Evolutionary conservation across 345 rosid genomes (phyloP).

Genomic region (Brassica carinata): DNA sequence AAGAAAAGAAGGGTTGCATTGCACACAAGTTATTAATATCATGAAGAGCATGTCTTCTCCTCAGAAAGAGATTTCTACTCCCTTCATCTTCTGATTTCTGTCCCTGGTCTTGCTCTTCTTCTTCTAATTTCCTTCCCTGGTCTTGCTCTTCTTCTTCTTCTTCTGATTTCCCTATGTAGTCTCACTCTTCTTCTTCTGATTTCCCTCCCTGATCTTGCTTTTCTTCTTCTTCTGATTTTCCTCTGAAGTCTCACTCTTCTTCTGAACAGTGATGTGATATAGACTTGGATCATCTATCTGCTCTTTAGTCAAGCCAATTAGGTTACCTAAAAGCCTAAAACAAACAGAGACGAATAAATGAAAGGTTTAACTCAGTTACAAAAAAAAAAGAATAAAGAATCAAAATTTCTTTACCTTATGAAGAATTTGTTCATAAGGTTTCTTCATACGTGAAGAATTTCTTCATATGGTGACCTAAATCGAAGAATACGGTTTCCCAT

Average conservation of each 20-base stretch:
- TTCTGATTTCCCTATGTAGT: not conserved
- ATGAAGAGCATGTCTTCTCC: not conserved
- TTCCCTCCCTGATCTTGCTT: not conserved
- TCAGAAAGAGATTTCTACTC: not conserved
- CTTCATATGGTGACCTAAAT: too few species aligned
- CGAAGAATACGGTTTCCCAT: too few species aligned
- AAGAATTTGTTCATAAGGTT: too few species aligned
- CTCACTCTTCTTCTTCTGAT: not conserved
- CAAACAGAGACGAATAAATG: too few species aligned
- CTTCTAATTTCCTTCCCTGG: not conserved
- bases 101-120: not conserved
- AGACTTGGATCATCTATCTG: constrained; percentile 39
- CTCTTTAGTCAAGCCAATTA: constrained; percentile 52
- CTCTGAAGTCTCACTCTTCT: not conserved
- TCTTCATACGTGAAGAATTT: too few species aligned
- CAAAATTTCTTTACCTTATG: too few species aligned
- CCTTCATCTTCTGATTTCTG: not conserved
- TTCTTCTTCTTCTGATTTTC: not conserved
- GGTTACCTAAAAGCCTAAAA: too few species aligned
- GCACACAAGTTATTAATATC: not conserved
- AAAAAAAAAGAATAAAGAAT: too few species aligned
- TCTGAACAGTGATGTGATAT: not conserved
- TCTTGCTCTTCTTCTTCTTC: not conserved
- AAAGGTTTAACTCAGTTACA: too few species aligned
- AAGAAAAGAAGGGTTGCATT: not conserved